Evolutionary conservation across 148 eudicot genomes (phyloP), one percentile per base, ranked within the genome.

Genomic region (Rhododendron griersonianum): DNA sequence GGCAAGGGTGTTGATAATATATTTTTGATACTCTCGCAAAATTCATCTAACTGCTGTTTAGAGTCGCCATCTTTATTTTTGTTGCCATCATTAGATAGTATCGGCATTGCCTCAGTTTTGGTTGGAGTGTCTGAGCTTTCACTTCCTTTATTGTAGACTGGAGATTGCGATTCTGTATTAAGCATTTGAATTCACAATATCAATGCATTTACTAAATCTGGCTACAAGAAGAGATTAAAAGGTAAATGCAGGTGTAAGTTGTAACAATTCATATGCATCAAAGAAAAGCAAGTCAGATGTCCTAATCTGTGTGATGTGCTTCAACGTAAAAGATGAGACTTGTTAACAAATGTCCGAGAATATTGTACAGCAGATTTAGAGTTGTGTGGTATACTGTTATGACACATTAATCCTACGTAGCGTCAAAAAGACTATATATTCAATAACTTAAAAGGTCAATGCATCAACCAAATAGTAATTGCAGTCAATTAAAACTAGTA

Each of bases 131-230:
- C 81, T 77, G 86, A 79, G 75, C 71, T 59, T 61, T 37, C 80
- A 50, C 13, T 5, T 50, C 69, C 86, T 67, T 67, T 73, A 33
- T 63, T 30, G 25, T 41, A 25, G 33, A 53, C 45, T 59, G 71
- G 28, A 63, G 37, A 86, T 15, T 84, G 85, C 11, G 6, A 47
- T 48, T 84, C 88, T 90, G 83, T 65, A 76, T 48, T 41, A 86
- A 35, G 51, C 37, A 80, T 69, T 53, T 37, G 81, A 37, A 86
- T 21, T 18, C 44, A 55, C 7, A 45, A 13, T 23, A 84, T 30
- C 44, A 71, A 30, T 48, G 75, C 7, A 44, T 18, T 15, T 47
- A 69, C 73, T 33, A 10, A 83, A 45, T 82, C 25, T 59, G 65
- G 41, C 57, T 51, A 55, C 44, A 50, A 53, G 41, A 41, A 25